Evolutionary conservation across 2,329 filamentous ascomycete species (phyloP).

Genomic region (Fusarium staphyleae): DNA sequence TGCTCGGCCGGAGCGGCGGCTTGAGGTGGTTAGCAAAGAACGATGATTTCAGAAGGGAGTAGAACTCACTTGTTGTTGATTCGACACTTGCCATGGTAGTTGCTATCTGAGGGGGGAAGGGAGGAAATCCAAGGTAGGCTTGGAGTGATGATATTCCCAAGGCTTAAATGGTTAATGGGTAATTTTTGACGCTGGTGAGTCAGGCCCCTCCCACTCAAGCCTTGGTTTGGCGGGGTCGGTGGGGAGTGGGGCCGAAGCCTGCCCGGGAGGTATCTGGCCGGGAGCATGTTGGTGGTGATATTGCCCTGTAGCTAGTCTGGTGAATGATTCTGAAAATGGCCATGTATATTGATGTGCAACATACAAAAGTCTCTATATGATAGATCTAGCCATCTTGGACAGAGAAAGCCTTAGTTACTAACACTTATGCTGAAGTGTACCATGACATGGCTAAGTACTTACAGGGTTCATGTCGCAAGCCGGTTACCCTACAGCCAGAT

Average conservation of each 20-base stretch:
- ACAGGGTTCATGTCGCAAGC: no score
- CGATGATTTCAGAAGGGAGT: background rate
- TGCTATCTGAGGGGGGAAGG: background rate
- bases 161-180: slow-evolving; percentile 27
- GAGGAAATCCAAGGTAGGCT: background rate
- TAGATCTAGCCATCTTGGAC: no score
- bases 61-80: slow-evolving; percentile 19
- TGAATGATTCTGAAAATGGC: background rate
- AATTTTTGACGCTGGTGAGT: slow-evolving; percentile 38
- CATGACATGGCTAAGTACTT: no score
- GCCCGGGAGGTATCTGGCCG: background rate
- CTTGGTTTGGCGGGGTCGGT: slow-evolving; percentile 37
- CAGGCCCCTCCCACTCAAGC: slow-evolving; percentile 6
- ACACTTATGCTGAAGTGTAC: no score
- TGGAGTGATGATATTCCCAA: slow-evolving; percentile 32
- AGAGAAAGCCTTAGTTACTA: no score
- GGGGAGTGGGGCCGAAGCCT: slow-evolving; percentile 32
- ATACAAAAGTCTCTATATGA: no score
- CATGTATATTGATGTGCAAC: background rate
- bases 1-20: slow-evolving; percentile 29
- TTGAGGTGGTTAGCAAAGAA: background rate
- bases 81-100: slow-evolving; percentile 32
- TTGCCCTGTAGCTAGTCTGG: no score
- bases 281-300: no score
- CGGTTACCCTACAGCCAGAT: slow-evolving; percentile 27